Conservation (phyloP, 305 asterid genomes). For the Rubia peregrina region DNA sequence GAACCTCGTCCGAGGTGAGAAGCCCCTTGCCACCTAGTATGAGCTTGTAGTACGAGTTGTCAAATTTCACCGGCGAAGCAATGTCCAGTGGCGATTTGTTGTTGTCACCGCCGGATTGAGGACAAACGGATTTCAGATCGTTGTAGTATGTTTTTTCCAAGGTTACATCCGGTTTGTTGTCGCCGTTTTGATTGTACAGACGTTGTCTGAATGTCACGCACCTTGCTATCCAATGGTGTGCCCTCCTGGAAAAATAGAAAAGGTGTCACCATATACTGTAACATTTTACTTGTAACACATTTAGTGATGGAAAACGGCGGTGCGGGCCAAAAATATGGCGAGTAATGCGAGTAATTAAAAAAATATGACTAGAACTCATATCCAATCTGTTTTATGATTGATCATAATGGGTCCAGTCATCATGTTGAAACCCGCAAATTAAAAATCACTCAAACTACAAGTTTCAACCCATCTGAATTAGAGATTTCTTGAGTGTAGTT, state of each 20-base stretch:
- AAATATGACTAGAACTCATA: too few relatives aligned
- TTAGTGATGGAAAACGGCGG: too few relatives aligned
- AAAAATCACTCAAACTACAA: too few relatives aligned
- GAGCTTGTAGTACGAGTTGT: constrained; percentile 68
- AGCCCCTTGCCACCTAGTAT: constrained; percentile 62
- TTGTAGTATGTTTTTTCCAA: constrained; percentile 55
- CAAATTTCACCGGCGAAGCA: constrained; percentile 65
- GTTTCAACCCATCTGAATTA: too few relatives aligned
- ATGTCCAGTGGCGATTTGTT: constrained; percentile 65
- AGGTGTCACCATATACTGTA: background rate
- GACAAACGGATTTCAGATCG: constrained; percentile 53
- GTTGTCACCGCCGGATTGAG: constrained; percentile 65
- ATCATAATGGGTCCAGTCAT: too few relatives aligned
- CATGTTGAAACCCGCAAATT: too few relatives aligned
- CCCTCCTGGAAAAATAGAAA: constrained; percentile 17
- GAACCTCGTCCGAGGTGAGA: constrained; percentile 61
- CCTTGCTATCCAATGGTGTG: constrained; percentile 29
- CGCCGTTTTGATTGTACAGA: constrained; percentile 67
- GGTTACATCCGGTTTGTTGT: constrained; percentile 55
- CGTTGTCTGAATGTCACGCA: constrained; percentile 29
- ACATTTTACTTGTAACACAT: background rate
- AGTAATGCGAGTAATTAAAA: background rate
- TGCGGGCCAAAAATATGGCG: background rate
- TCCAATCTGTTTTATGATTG: too few relatives aligned
- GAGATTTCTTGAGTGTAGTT: too few relatives aligned